A percentile compares a stretch with the other conserved stretches of the same genome.
phyloP scores from a whole-genome alignment of 2,329 filamentous ascomycete species.

The Coniochaeta prunicola region DNA sequence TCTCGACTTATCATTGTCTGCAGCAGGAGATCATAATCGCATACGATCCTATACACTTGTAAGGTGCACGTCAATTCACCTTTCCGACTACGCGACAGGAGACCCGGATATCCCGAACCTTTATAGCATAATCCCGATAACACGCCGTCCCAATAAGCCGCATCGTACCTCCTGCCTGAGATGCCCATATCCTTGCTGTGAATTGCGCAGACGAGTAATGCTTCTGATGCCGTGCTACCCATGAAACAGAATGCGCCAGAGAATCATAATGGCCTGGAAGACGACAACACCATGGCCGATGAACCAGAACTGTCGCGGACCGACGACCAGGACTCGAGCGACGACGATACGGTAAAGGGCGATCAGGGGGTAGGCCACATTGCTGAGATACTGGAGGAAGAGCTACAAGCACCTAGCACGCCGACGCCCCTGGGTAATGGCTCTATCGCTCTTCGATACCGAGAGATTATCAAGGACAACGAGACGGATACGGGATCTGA shows the following conservation, averaged over 20 bases:
- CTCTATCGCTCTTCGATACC: slow-evolving; percentile 33
- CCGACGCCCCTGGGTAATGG: slow-evolving; percentile 23
- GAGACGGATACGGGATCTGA: slow-evolving; percentile 42
- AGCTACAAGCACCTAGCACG: slow-evolving; percentile 18
- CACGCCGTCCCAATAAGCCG: too few species aligned
- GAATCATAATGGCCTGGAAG: slow-evolving; percentile 39
- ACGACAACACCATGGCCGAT: slow-evolving; percentile 38
- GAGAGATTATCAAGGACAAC: slow-evolving; percentile 32
- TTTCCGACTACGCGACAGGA: not conserved
- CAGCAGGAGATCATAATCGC: not conserved
- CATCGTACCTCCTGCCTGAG: not conserved
- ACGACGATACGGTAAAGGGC: slow-evolving; percentile 34
- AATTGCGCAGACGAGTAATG: not conserved
- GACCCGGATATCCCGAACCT: not conserved
- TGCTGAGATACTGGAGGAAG: slow-evolving; percentile 26
- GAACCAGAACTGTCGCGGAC: slow-evolving; percentile 35
- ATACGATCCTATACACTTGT: not conserved
- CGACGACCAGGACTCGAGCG: slow-evolving; percentile 30
- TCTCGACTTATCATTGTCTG: not conserved
- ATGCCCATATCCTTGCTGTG: not conserved
- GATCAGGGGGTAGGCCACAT: slow-evolving; percentile 27
- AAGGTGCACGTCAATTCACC: not conserved
- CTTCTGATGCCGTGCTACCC: not conserved
- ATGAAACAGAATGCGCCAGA: slow-evolving; percentile 1
- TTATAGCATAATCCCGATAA: not conserved